phyloP scores from a whole-genome alignment of 306 rosid genomes.

The Ormosia emarginata region DNA sequence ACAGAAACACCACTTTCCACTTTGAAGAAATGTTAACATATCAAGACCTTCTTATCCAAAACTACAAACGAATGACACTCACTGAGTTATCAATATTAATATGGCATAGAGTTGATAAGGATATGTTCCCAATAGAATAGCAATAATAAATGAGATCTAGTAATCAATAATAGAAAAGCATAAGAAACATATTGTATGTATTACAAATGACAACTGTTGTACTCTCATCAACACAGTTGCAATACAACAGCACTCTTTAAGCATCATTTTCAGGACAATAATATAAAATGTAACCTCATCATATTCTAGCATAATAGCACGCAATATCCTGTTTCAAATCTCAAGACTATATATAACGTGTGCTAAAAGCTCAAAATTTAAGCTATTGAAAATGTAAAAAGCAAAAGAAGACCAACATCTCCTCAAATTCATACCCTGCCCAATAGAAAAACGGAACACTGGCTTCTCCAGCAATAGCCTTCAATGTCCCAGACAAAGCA shows the following conservation, averaged over 20 bases:
- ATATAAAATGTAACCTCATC: slow-evolving; percentile 2
- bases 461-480: slow-evolving; percentile 99
- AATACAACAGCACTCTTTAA: not conserved
- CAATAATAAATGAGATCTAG: not conserved
- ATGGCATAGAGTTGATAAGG: not conserved
- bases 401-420: slow-evolving; percentile 62
- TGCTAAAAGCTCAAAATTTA: not conserved
- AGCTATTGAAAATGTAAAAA: not conserved
- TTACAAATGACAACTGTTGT: not conserved
- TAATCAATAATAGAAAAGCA: not conserved
- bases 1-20: not conserved
- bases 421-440: slow-evolving; percentile 99
- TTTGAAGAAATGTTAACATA: not conserved
- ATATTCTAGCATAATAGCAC: not conserved
- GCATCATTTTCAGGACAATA: not conserved
- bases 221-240: not conserved
- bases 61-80: not conserved
- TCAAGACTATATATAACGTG: not conserved
- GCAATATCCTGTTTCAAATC: not conserved
- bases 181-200: not conserved
- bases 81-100: not conserved
- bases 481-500: slow-evolving; percentile 49
- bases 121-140: not conserved
- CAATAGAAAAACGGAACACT: slow-evolving; percentile 97
- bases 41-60: not conserved